phyloP scores from a whole-genome alignment of 306 rosid species.

The Ormosia semicastrata region DNA sequence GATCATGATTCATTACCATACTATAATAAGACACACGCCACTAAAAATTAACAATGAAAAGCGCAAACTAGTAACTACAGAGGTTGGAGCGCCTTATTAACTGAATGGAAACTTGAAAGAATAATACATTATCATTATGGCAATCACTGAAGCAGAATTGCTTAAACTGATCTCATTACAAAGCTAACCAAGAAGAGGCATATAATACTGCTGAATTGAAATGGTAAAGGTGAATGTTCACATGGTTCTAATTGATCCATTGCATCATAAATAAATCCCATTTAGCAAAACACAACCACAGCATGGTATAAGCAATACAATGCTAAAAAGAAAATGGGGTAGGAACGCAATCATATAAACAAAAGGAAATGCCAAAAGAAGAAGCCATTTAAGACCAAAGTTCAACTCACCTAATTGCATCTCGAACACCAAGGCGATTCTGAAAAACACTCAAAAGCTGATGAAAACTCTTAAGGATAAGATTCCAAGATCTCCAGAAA shows the following conservation, averaged over 20 bases:
- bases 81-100: background rate
- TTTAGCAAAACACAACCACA: conserved; percentile 7
- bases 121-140: background rate
- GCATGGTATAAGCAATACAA: background rate
- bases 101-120: background rate
- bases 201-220: background rate
- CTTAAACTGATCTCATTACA: background rate
- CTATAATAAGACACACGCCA: background rate
- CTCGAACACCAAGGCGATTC: conserved; percentile 26
- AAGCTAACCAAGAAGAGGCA: background rate
- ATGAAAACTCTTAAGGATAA: conserved; percentile 29
- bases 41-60: background rate
- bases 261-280: conserved; percentile 17
- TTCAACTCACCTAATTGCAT: conserved; percentile 54
- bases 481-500: conserved; percentile 24
- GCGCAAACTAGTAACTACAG: background rate
- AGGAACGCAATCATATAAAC: background rate
- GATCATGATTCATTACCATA: background rate
- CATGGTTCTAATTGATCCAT: conserved; percentile 4
- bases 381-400: background rate
- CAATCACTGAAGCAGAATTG: background rate
- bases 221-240: background rate
- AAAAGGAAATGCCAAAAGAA: background rate
- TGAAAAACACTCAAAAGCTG: conserved; percentile 27
- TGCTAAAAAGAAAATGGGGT: background rate